Percentiles rank a stretch among this genome's conserved stretches.
Evolutionary conservation across 1,284 basidiomycete species (phyloP).

Genomic region (Tremellales sp.): DNA sequence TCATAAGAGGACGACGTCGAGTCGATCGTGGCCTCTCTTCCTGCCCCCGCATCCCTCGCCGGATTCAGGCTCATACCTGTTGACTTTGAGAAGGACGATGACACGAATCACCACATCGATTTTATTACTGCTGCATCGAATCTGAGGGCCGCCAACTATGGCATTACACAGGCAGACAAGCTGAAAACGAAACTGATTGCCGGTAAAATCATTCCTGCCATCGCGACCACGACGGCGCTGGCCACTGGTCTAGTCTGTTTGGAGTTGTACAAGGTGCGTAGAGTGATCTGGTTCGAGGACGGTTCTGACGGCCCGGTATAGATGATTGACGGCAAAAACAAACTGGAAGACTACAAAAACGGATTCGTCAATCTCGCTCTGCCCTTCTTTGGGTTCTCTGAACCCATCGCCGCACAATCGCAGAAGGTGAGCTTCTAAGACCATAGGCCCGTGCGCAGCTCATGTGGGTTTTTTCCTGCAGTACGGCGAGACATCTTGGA

Average conservation of each 20-base stretch:
- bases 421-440: slow-evolving; percentile 54
- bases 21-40: slow-evolving; percentile 64
- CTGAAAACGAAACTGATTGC: slow-evolving; percentile 98
- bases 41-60: slow-evolving; percentile 82
- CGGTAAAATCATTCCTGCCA: slow-evolving; percentile 99
- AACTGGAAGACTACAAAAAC: slow-evolving; percentile 95
- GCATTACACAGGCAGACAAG: slow-evolving; percentile 79
- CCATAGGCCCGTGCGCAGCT: slow-evolving; percentile 1
- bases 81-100: slow-evolving; percentile 99
- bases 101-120: slow-evolving; percentile 97
- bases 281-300: background rate
- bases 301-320: slow-evolving; percentile 38
- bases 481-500: slow-evolving; percentile 88
- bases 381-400: slow-evolving; percentile 99
- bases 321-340: slow-evolving; percentile 92
- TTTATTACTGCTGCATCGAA: slow-evolving; percentile 99
- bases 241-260: slow-evolving; percentile 93
- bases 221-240: slow-evolving; percentile 95
- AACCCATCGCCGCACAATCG: slow-evolving; percentile 91
- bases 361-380: slow-evolving; percentile 97
- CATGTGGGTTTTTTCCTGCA: slow-evolving; percentile 15
- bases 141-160: slow-evolving; percentile 93
- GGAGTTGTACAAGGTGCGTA: slow-evolving; percentile 86
- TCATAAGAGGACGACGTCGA: slow-evolving; percentile 54
- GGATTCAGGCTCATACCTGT: slow-evolving; percentile 93